These are phyloP conservation scores for Cladosporium phlei DNA, from an alignment of 2,329 filamentous ascomycete genomes.

Conservation along the genomic window DNA sequence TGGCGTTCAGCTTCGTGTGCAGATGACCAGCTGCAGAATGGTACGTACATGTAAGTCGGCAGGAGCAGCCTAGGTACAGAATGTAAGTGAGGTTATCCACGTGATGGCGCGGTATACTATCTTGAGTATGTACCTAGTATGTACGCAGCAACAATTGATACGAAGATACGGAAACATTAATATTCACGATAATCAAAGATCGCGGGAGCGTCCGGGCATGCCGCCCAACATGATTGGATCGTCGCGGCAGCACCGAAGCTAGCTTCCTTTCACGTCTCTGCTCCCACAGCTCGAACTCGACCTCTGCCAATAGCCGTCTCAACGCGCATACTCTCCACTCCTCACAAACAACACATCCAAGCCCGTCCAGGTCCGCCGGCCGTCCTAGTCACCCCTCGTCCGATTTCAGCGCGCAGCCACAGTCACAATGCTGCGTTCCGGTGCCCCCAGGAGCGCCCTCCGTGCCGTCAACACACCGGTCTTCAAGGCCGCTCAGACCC, in stretches of 20 bases:
- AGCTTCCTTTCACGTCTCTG: conserved; percentile 3
- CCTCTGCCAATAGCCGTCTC: conserved; percentile 5
- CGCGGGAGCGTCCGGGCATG: no score
- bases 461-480: conserved; percentile 30
- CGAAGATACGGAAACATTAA: no score
- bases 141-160: no score
- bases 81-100: no score
- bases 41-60: no score
- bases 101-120: no score
- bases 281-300: background rate
- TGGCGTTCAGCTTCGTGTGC: no score
- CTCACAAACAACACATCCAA: background rate
- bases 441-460: conserved; percentile 39
- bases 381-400: conserved; percentile 9
- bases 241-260: background rate
- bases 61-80: no score
- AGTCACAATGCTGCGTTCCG: conserved; percentile 40
- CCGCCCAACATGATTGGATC: no score
- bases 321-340: conserved; percentile 9
- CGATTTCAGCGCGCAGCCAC: background rate
- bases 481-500: conserved; percentile 27
- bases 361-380: background rate
- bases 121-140: no score
- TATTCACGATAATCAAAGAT: no score
- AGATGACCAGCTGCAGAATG: background rate